Conservation (phyloP, 345 rosid species). For the Bruguiera parviflora region DNA sequence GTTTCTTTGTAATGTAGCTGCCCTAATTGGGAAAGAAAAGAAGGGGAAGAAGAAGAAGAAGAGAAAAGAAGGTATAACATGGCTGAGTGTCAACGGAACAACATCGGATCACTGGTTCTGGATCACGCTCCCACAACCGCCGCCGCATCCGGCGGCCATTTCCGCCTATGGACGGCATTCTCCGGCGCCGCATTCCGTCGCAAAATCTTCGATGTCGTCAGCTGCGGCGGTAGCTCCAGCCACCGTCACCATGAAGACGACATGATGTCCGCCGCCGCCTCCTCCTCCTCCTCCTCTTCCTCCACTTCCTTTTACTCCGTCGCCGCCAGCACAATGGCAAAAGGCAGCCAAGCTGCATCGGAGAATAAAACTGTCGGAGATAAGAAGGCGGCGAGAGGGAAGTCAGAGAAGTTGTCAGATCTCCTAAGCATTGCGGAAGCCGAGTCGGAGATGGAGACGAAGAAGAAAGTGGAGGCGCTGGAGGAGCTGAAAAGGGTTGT, state of each 20-base stretch:
- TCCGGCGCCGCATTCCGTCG: constrained; percentile 67
- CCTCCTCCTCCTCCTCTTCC: constrained; percentile 10
- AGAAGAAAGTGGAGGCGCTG: constrained; percentile 64
- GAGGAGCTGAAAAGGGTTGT: constrained; percentile 66
- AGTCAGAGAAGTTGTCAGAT: constrained; percentile 80
- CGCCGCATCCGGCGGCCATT: constrained; percentile 31
- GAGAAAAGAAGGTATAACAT: constrained; percentile 18
- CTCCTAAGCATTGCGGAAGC: constrained; percentile 71
- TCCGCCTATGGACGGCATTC: constrained; percentile 60
- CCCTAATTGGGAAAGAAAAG: no score
- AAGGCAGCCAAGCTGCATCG: neutral
- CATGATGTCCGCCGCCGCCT: neutral
- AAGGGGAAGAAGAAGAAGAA: no score
- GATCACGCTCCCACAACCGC: constrained; percentile 43
- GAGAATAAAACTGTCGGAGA: neutral
- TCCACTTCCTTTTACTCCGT: constrained; percentile 20
- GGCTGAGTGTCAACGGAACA: constrained; percentile 73
- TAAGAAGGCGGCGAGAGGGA: constrained; percentile 1
- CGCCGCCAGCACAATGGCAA: neutral
- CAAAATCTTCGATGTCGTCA: constrained; percentile 57
- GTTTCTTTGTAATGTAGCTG: no score
- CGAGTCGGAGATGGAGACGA: constrained; percentile 61
- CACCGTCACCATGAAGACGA: constrained; percentile 41
- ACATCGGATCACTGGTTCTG: constrained; percentile 63
- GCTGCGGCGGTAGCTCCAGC: constrained; percentile 76